Conservation (phyloP, 768 basidiomycete genomes). For the Trametes gibbosa region DNA sequence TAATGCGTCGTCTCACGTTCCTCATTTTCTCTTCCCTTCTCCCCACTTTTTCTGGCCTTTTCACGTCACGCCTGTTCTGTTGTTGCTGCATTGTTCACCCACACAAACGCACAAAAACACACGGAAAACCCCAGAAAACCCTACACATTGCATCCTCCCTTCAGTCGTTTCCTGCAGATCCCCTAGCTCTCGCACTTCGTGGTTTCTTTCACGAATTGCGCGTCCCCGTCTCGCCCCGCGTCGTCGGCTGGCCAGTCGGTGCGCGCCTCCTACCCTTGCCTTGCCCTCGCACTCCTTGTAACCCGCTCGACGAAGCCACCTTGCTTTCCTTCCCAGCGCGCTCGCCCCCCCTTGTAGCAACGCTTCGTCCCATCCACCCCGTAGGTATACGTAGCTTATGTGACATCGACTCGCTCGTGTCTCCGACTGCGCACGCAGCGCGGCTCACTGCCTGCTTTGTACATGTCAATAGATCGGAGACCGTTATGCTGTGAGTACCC, state of each 20-base stretch:
- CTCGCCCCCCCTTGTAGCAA: conserved; percentile 6
- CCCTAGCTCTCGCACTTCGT: conserved; percentile 26
- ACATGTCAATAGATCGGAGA: conserved; percentile 20
- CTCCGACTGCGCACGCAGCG: conserved; percentile 14
- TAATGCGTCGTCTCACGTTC: conserved; percentile 32
- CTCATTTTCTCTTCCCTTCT: conserved; percentile 18
- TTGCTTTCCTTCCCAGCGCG: conserved; percentile 6
- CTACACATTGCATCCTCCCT: conserved; percentile 34
- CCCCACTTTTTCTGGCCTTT: conserved; percentile 31
- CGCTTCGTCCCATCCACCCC: conserved; percentile 17
- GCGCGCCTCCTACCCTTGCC: neutral
- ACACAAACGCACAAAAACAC: conserved; percentile 51
- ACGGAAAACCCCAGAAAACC: conserved; percentile 35
- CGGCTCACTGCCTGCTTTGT: conserved; percentile 14
- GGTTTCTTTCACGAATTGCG: conserved; percentile 26
- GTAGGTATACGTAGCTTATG: conserved; percentile 27
- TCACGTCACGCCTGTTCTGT: conserved; percentile 31
- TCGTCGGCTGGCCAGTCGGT: neutral
- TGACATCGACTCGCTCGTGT: conserved; percentile 19
- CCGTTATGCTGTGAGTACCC: conserved; percentile 11
- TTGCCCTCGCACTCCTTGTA: conserved; percentile 5
- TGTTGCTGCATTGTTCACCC: conserved; percentile 39
- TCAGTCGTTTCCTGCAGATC: conserved; percentile 20
- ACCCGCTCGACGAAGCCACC: conserved; percentile 19
- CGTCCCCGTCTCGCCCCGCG: conserved; percentile 17